These are phyloP conservation scores for Calonectria montana DNA, from an alignment of 2,329 filamentous ascomycete species.

Conservation along the genomic window DNA sequence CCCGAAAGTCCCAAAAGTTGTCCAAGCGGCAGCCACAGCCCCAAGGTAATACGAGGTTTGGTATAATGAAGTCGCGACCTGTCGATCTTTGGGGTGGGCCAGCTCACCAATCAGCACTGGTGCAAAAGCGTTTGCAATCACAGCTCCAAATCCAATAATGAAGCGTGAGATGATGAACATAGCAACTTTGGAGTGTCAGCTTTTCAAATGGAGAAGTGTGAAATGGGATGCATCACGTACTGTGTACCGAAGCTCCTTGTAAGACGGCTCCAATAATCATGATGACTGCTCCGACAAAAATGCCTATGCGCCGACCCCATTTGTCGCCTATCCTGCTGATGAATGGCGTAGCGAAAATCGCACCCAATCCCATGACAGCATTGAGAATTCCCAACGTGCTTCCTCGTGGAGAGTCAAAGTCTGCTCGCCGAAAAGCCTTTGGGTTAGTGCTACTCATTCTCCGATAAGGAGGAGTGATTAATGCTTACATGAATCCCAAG, in stretches of 20 bases:
- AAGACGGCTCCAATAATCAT: slow-evolving; percentile 52
- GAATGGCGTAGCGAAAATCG: slow-evolving; percentile 47
- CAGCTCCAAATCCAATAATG: slow-evolving; percentile 64
- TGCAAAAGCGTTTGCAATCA: slow-evolving; percentile 62
- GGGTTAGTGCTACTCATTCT: not conserved
- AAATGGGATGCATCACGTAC: not conserved
- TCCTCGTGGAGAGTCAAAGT: slow-evolving; percentile 43
- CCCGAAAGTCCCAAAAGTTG: slow-evolving; percentile 53
- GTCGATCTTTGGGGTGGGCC: slow-evolving; percentile 63
- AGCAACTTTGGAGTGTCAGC: slow-evolving; percentile 44
- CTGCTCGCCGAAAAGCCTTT: not conserved
- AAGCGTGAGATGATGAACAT: slow-evolving; percentile 66
- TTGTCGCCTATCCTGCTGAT: slow-evolving; percentile 42
- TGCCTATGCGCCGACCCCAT: slow-evolving; percentile 42
- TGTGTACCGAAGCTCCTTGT: slow-evolving; percentile 46
- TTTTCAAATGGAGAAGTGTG: not conserved
- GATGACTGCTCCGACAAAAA: slow-evolving; percentile 42
- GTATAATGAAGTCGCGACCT: slow-evolving; percentile 64
- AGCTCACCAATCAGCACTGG: slow-evolving; percentile 66
- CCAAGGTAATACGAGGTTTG: slow-evolving; percentile 62
- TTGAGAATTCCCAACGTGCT: slow-evolving; percentile 33
- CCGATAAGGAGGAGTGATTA: not conserved
- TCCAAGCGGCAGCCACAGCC: slow-evolving; percentile 54
- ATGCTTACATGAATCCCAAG: slow-evolving; percentile 30
- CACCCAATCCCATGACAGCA: slow-evolving; percentile 59